Conservation (phyloP, 1,284 basidiomycete genomes). For the Trametes hirsuta region DNA sequence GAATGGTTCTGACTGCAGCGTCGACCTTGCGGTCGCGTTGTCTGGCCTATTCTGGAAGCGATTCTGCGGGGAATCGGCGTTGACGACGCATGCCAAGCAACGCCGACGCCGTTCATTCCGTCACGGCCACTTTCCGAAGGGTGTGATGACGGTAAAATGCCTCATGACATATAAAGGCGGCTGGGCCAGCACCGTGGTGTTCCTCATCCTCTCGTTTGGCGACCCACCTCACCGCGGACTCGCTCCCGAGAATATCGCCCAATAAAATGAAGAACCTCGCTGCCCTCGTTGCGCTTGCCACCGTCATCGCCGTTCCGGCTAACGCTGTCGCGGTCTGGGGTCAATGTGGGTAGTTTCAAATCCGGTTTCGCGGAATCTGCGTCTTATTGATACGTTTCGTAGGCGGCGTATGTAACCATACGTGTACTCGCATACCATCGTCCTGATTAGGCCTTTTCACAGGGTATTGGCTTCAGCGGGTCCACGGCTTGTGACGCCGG, state of each 20-base stretch:
- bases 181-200: background rate
- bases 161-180: background rate
- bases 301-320: conserved; percentile 26
- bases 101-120: background rate
- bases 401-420: conserved; percentile 22
- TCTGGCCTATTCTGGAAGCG: background rate
- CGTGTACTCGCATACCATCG: background rate
- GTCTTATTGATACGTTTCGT: background rate
- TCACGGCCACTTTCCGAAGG: background rate
- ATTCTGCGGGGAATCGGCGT: conserved; percentile 3
- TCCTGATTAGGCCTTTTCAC: background rate
- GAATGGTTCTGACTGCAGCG: background rate
- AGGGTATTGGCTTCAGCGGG: conserved; percentile 29
- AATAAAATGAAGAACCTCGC: conserved; percentile 31
- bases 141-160: background rate
- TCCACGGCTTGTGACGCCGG: conserved; percentile 29
- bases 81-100: conserved; percentile 1
- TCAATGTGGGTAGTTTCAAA: conserved; percentile 24
- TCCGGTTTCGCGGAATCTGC: too few relatives aligned
- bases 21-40: background rate
- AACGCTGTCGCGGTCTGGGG: conserved; percentile 32
- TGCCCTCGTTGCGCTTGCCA: conserved; percentile 32
- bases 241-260: background rate
- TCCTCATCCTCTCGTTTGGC: background rate
- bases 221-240: background rate